Conservation (phyloP, 768 basidiomycete species). For the Udeniomyces megalosporus region DNA sequence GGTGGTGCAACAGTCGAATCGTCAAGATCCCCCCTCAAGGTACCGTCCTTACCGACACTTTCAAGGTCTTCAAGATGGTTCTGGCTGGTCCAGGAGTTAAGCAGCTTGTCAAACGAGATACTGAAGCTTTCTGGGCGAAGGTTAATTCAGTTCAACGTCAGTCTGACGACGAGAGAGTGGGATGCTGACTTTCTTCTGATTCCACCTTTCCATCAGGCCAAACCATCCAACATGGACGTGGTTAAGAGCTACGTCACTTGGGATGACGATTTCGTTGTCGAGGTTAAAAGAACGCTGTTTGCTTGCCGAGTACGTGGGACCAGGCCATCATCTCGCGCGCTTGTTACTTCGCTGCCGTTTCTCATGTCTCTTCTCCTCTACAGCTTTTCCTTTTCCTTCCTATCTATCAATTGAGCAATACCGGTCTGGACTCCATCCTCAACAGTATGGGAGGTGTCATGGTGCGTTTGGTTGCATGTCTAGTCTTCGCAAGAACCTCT, state of each 20-base stretch:
- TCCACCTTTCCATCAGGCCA: constrained; percentile 19
- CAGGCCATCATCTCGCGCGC: too few species aligned
- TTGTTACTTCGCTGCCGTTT: background rate
- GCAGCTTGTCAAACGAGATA: constrained; percentile 20
- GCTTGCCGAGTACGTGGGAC: constrained; percentile 25
- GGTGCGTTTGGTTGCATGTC: too few species aligned
- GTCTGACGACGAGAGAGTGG: background rate
- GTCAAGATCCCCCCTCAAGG: constrained; percentile 27
- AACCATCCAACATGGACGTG: constrained; percentile 22
- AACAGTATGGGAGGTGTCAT: constrained; percentile 15
- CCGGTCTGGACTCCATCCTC: constrained; percentile 9
- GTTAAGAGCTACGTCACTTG: constrained; percentile 15
- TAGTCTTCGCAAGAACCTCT: too few species aligned
- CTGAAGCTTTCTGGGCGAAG: constrained; percentile 24
- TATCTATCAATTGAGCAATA: constrained; percentile 26
- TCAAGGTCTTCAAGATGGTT: constrained; percentile 5
- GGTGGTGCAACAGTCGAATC: constrained; percentile 16
- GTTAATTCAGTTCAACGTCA: background rate
- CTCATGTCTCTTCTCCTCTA: background rate
- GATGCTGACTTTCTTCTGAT: background rate
- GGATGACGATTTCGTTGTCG: constrained; percentile 30
- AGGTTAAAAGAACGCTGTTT: constrained; percentile 22
- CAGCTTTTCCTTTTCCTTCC: constrained; percentile 20
- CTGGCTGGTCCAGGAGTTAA: constrained; percentile 18
- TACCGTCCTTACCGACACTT: constrained; percentile 26